A percentile compares a stretch with the other conserved stretches of the same genome.
Evolutionary conservation across 495 filamentous ascomycete genomes (phyloP).

Genomic region (Penicillium macrosclerotiorum): DNA sequence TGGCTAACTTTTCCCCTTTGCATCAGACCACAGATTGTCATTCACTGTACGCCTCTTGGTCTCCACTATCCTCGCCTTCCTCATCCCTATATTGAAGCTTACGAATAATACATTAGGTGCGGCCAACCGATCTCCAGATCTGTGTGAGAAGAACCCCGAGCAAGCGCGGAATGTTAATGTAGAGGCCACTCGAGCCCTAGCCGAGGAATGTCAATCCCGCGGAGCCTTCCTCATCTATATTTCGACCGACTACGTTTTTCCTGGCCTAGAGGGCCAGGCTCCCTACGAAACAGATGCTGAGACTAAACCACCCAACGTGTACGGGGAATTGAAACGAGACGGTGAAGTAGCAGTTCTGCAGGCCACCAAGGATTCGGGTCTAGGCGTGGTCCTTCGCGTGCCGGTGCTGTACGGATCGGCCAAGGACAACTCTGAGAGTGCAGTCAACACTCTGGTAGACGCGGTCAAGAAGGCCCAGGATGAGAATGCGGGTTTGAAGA

Average conservation of each 20-base stretch:
- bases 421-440: constrained; percentile 62
- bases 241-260: constrained; percentile 93
- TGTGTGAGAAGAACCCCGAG: constrained; percentile 74
- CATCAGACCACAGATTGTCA: constrained; percentile 71
- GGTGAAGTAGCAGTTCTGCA: constrained; percentile 74
- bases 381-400: constrained; percentile 75
- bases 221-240: constrained; percentile 83
- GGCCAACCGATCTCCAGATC: constrained; percentile 87
- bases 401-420: constrained; percentile 81
- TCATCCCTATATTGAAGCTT: constrained; percentile 1
- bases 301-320: constrained; percentile 75
- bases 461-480: constrained; percentile 66
- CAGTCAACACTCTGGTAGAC: constrained; percentile 79
- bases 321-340: constrained; percentile 84
- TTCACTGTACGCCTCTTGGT: constrained; percentile 65
- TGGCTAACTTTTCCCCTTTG: background rate
- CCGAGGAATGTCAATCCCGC: constrained; percentile 59
- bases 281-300: constrained; percentile 69
- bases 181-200: constrained; percentile 64
- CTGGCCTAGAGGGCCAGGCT: constrained; percentile 76
- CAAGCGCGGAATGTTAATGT: constrained; percentile 76
- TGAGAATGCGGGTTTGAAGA: constrained; percentile 57
- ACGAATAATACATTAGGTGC: constrained; percentile 55
- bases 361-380: constrained; percentile 48
- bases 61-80: background rate